These are phyloP conservation scores for Penicillium bovifimosum DNA, from an alignment of 495 filamentous ascomycete genomes.

Conservation along the genomic window DNA sequence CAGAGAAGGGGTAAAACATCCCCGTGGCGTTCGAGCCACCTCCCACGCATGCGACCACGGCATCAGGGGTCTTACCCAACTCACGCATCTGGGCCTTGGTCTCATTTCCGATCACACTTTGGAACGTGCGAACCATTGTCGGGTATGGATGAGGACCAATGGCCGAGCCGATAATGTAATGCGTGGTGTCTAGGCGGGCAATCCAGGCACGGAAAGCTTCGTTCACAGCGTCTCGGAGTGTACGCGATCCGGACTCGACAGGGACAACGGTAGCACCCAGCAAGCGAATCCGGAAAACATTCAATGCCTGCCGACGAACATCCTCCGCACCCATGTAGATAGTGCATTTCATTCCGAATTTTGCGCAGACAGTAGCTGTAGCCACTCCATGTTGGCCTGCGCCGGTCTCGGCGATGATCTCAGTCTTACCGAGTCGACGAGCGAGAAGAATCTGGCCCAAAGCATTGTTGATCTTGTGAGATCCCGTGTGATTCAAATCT, in stretches of 20 bases:
- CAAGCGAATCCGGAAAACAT: conserved; percentile 90
- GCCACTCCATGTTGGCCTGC: conserved; percentile 94
- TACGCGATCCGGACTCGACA: conserved; percentile 43
- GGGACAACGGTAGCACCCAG: conserved; percentile 82
- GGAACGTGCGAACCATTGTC: conserved; percentile 93
- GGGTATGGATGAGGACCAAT: conserved; percentile 95
- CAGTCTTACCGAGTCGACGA: conserved; percentile 74
- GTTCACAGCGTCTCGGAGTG: conserved; percentile 89
- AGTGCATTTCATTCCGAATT: conserved; percentile 90
- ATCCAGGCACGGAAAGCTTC: conserved; percentile 88
- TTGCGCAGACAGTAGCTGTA: conserved; percentile 87
- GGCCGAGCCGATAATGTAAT: conserved; percentile 92
- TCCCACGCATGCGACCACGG: conserved; percentile 93
- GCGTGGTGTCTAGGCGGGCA: conserved; percentile 72
- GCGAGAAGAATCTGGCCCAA: conserved; percentile 85
- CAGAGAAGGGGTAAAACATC: conserved; percentile 93
- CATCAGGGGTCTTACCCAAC: conserved; percentile 64
- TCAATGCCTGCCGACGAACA: conserved; percentile 84
- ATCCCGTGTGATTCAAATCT: conserved; percentile 78
- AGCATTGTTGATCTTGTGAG: conserved; percentile 96
- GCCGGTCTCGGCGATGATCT: conserved; percentile 92
- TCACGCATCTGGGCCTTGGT: conserved; percentile 79
- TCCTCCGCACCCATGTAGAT: conserved; percentile 96
- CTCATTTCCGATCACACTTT: conserved; percentile 87
- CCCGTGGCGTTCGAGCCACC: conserved; percentile 85